phyloP scores from a whole-genome alignment of 140 eudicot genomes.

The Flaveria floridana region DNA sequence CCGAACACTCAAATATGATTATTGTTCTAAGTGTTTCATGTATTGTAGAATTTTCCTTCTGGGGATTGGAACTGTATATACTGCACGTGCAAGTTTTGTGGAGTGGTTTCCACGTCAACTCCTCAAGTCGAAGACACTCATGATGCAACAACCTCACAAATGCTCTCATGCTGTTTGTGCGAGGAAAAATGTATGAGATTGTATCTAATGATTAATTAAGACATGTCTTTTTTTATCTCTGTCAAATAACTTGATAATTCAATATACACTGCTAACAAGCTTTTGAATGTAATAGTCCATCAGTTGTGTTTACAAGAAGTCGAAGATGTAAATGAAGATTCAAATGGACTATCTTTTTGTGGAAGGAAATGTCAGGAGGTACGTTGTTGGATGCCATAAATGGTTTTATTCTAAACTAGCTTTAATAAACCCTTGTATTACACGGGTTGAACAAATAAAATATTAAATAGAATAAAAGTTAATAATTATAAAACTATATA shows the following conservation, averaged over 20 bases:
- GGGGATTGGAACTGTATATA: slow-evolving; percentile 86
- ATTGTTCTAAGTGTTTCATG: slow-evolving; percentile 23
- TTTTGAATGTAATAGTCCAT: slow-evolving; percentile 58
- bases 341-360: slow-evolving; percentile 46
- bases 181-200: slow-evolving; percentile 74
- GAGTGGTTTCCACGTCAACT: slow-evolving; percentile 37
- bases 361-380: slow-evolving; percentile 82
- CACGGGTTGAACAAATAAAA: too few species aligned
- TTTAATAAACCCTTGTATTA: too few species aligned
- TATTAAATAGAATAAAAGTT: too few species aligned
- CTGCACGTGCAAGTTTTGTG: slow-evolving; percentile 89
- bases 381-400: slow-evolving; percentile 21
- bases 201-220: background rate
- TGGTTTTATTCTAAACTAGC: slow-evolving; percentile 4
- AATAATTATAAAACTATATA: too few species aligned
- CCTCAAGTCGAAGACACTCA: slow-evolving; percentile 38
- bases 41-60: slow-evolving; percentile 67
- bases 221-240: background rate
- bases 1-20: background rate
- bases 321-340: slow-evolving; percentile 34
- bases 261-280: slow-evolving; percentile 2
- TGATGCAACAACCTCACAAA: slow-evolving; percentile 30
- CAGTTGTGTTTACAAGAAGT: slow-evolving; percentile 42
- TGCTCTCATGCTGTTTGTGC: slow-evolving; percentile 65
- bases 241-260: slow-evolving; percentile 1